Evolutionary conservation across 495 filamentous ascomycete genomes (phyloP), one percentile per base, ranked within the genome.

Genomic region (Tirmania nivea): DNA sequence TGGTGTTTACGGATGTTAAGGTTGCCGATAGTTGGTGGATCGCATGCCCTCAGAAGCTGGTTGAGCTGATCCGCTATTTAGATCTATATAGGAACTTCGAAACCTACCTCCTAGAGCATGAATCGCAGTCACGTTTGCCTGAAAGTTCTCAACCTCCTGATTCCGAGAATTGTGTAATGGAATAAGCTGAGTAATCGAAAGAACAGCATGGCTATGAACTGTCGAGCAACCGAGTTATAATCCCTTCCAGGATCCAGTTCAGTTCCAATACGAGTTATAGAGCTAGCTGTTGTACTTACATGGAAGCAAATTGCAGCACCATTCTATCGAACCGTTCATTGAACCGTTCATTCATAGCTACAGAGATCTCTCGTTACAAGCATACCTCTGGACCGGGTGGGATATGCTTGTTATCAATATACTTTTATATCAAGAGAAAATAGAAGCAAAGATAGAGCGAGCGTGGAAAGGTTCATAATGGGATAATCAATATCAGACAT

Each of bases 61-160:
- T 45, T 45, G 3, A 45, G 17, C 39, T 45, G 14, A 3, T 2
- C 48, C 52, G 34, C 61, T 66, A 71, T 70, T 69, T 66, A 76
- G 69, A 72, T 65, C 67, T 69, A 31, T 31, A 3, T 31, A 31
- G 25, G 39, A 45, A 45, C 39, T 2, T 45, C 17, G 39, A 45
- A 45, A 45, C 3, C 39, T 14, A 45, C 39, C 39, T 45, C 39
- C 39, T 45, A 45, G 39, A 45, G 39, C 39, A 45, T 45, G 4
- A 45, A 45, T 45, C 39, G 37, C 52, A 54, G 52, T 48, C 31
- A 54, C 36, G 36, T 48, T 14, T 34, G 36, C 35, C 51, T 19
- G 48, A 55, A 57, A 57, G 19, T 37, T 35, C 5, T 21, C 39
- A 35, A 57, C 56, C 3, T 48, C 48, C 53, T 39, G 31, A 57